phyloP scores from a whole-genome alignment of 2,329 filamentous ascomycete species.

The Neodidymelliopsis sp. region DNA sequence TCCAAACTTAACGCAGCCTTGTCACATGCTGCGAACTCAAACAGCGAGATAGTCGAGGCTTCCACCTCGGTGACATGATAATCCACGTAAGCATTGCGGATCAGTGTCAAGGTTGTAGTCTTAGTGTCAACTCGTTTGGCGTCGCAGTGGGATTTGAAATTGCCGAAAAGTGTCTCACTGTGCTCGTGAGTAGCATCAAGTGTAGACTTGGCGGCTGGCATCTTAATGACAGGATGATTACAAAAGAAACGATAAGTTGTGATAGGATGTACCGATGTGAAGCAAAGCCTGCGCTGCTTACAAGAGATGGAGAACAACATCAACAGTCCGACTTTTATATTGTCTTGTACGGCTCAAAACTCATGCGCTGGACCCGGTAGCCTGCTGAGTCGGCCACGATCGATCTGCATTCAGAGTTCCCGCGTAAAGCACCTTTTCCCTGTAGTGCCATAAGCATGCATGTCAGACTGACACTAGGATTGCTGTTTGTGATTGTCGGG shows the following conservation, averaged over 20 bases:
- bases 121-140: slow-evolving; percentile 34
- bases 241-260: background rate
- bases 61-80: slow-evolving; percentile 38
- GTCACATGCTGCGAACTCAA: slow-evolving; percentile 33
- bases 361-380: no score
- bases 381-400: no score
- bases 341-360: no score
- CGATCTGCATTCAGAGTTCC: background rate
- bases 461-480: background rate
- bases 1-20: slow-evolving; percentile 28
- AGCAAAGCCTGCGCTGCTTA: background rate
- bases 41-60: slow-evolving; percentile 19
- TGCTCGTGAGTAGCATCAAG: slow-evolving; percentile 11
- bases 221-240: background rate
- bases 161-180: slow-evolving; percentile 3
- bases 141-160: slow-evolving; percentile 30
- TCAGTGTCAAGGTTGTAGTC: slow-evolving; percentile 20
- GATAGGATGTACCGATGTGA: background rate
- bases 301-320: no score
- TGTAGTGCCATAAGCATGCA: background rate
- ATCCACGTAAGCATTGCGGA: slow-evolving; percentile 30
- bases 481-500: no score
- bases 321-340: background rate
- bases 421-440: background rate
- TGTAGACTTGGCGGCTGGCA: slow-evolving; percentile 7